Evolutionary conservation across 2,329 filamentous ascomycete genomes (phyloP), one percentile per base, ranked within the genome.

Genomic region (Mariannaea elegans): DNA sequence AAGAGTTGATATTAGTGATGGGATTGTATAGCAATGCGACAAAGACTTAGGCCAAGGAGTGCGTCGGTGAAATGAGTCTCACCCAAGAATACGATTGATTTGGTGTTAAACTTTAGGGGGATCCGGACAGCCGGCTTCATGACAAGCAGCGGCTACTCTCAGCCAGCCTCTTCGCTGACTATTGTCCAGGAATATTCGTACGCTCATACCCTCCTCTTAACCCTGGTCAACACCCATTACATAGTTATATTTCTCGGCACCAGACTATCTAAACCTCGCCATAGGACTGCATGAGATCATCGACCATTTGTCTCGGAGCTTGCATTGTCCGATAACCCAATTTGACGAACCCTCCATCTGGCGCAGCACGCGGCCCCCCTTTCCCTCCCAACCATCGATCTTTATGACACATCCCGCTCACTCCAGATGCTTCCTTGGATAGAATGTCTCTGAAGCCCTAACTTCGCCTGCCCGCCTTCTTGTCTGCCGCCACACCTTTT

Each of bases 361-460:
- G 34, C 53, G 55, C 42, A 48, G 51, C 54, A 39, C 44, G 46
- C 59, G 63, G 42, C 54, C 39, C 44, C 34, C 49, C 19, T 44
- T 49, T 29, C 24, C 51, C 14, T 32, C 47, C 19, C 31, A 51
- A 63, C 60, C 39, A 59, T 54, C 27, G 61, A 53, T 69, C 46
- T 53, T 27, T 59, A 55, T 54, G 31, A 16, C 36, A 31, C 31
- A 39, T 46, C 50, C 44, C 44, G 56, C 51, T 50, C 24, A 27
- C 29, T 29, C 27, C 32, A 24, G 36, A 48, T 38, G 38, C 63
- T 38, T 45, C 29, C 51, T 61, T 50, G 41, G 14, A 27, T 21
- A 2, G 41, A 8, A 34, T 53, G 19, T 66, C 65, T 67, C 67
- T 66, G 48, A 63, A n/a, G n/a, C n/a, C n/a, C 56, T 52, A 46